A percentile compares a stretch with the other conserved stretches of the same genome.
phyloP scores from a whole-genome alignment of 2,329 filamentous ascomycete species.

The Ilyonectria sp. region DNA sequence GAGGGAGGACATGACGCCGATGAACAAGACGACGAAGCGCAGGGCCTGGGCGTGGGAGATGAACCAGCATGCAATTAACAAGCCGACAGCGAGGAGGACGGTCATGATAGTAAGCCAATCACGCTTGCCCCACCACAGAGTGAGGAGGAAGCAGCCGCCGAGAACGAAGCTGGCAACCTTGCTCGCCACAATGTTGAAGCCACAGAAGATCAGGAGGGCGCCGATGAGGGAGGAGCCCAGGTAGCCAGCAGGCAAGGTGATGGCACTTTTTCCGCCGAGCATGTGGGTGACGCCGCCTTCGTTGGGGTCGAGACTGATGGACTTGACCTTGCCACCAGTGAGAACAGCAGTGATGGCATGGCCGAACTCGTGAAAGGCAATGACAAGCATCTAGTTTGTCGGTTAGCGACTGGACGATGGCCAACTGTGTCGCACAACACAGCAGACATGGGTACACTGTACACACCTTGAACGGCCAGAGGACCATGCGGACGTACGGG shows the following conservation, averaged over 20 bases:
- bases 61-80: slow-evolving; percentile 84
- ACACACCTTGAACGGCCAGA: slow-evolving; percentile 86
- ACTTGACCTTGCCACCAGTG: slow-evolving; percentile 82
- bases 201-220: slow-evolving; percentile 83
- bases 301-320: slow-evolving; percentile 81
- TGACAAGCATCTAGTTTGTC: slow-evolving; percentile 79
- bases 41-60: slow-evolving; percentile 82
- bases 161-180: slow-evolving; percentile 84
- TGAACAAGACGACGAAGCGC: slow-evolving; percentile 83
- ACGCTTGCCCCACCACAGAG: slow-evolving; percentile 84
- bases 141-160: slow-evolving; percentile 82
- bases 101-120: slow-evolving; percentile 85
- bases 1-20: slow-evolving; percentile 85
- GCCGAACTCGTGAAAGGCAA: slow-evolving; percentile 86
- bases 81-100: slow-evolving; percentile 77
- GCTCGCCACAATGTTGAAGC: slow-evolving; percentile 85
- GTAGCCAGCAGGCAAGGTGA: slow-evolving; percentile 85
- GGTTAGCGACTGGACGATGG: slow-evolving; percentile 25
- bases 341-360: slow-evolving; percentile 81
- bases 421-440: slow-evolving; percentile 1
- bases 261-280: slow-evolving; percentile 77
- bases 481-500: slow-evolving; percentile 79
- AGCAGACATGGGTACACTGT: slow-evolving; percentile 32
- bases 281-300: slow-evolving; percentile 87
- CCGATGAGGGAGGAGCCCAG: slow-evolving; percentile 84